These are phyloP conservation scores for Miamiensis avidus DNA, from an alignment of 169 alveolate genomes.

Conservation along the genomic window DNA sequence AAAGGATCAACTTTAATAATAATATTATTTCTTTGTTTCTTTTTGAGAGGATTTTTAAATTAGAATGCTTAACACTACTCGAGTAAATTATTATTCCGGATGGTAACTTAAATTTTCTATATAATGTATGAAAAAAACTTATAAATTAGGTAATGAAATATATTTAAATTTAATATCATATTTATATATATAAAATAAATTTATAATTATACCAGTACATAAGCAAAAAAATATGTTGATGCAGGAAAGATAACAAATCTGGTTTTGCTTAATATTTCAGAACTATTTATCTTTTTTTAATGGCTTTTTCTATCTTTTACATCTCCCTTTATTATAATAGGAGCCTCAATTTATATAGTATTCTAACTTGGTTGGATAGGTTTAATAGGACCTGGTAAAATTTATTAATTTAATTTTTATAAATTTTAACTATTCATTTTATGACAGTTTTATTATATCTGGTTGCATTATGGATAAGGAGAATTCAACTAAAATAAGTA, in stretches of 20 bases:
- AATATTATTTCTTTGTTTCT: not conserved
- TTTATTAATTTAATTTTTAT: not conserved
- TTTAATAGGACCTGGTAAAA: conserved; percentile 12
- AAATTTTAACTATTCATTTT: not conserved
- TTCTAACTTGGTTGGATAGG: conserved; percentile 3
- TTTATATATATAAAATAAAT: too few species aligned
- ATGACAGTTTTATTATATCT: not conserved
- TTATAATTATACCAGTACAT: not conserved
- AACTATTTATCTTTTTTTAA: too few species aligned
- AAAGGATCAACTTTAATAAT: not conserved
- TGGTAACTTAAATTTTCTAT: too few species aligned
- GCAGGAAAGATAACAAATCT: not conserved
- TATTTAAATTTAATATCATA: too few species aligned
- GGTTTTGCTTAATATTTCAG: not conserved
- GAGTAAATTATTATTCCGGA: not conserved
- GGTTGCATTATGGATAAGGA: not conserved
- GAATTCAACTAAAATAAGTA: not conserved
- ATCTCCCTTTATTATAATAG: conserved; percentile 4
- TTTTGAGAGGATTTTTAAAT: not conserved
- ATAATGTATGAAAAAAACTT: not conserved
- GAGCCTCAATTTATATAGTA: conserved; percentile 10
- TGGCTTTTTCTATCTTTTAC: not conserved
- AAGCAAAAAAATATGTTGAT: not conserved
- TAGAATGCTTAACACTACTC: not conserved
- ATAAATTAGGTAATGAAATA: not conserved